These are phyloP conservation scores for Schrenkiella parvula DNA, from an alignment of 345 rosid species.

Conservation along the genomic window DNA sequence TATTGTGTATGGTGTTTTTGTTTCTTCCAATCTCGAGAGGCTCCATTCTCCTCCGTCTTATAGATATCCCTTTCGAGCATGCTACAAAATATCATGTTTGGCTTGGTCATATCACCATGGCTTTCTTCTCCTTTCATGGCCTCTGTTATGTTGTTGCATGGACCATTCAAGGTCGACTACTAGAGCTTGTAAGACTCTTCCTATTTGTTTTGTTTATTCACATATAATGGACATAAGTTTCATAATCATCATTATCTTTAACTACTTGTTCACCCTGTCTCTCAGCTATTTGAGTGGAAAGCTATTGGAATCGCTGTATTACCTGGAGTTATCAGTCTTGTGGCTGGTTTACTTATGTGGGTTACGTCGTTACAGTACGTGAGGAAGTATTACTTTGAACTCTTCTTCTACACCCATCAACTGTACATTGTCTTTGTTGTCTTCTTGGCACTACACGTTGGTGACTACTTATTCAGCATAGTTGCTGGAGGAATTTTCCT, in stretches of 20 bases:
- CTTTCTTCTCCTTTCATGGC: constrained; percentile 77
- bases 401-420: constrained; percentile 94
- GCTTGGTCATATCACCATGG: constrained; percentile 88
- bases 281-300: constrained; percentile 67
- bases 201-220: background rate
- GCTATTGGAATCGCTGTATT: constrained; percentile 50
- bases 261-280: background rate
- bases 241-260: background rate
- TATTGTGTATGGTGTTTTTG: constrained; percentile 61
- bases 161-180: constrained; percentile 54
- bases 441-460: constrained; percentile 82
- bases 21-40: constrained; percentile 89
- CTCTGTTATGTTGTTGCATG: constrained; percentile 54
- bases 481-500: constrained; percentile 78
- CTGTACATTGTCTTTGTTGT: constrained; percentile 71
- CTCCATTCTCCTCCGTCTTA: constrained; percentile 71
- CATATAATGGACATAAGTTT: background rate
- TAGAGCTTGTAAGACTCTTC: constrained; percentile 46
- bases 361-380: constrained; percentile 63
- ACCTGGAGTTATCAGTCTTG: constrained; percentile 77
- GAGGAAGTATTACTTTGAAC: constrained; percentile 69
- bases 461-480: constrained; percentile 64
- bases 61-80: constrained; percentile 88
- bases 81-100: constrained; percentile 89
- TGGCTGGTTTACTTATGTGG: constrained; percentile 87